Conservation (phyloP, 208 protist genomes). For the Trichomonas tenax region DNA sequence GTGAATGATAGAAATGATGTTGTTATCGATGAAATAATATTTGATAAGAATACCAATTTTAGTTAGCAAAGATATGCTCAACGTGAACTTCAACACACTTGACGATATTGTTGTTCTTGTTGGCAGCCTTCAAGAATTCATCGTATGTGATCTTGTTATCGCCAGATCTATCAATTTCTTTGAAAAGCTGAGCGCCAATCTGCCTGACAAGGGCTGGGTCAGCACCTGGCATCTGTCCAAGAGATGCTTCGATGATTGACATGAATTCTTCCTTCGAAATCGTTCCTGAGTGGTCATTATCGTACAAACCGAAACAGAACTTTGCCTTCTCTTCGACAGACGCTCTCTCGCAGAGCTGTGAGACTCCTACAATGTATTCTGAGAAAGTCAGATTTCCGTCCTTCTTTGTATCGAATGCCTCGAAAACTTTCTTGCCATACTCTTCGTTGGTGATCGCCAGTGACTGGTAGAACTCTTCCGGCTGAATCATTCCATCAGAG, state of each 20-base stretch:
- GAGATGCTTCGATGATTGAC: neutral
- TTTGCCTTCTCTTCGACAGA: neutral
- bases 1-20: too few relatives aligned
- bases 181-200: neutral
- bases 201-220: neutral
- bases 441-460: neutral
- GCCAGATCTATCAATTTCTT: neutral
- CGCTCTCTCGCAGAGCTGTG: neutral
- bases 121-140: neutral
- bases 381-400: neutral
- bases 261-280: neutral
- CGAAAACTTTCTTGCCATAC: neutral
- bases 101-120: neutral
- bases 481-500: neutral
- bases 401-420: neutral
- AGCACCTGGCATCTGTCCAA: neutral
- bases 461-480: neutral
- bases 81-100: neutral
- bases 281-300: neutral
- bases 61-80: neutral
- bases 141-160: neutral
- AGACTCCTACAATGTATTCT: neutral
- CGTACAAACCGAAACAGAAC: neutral
- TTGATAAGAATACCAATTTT: too few relatives aligned
- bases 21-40: too few relatives aligned